Conservation (phyloP, 495 filamentous ascomycete genomes). For the Lasiosphaeria hispida region DNA sequence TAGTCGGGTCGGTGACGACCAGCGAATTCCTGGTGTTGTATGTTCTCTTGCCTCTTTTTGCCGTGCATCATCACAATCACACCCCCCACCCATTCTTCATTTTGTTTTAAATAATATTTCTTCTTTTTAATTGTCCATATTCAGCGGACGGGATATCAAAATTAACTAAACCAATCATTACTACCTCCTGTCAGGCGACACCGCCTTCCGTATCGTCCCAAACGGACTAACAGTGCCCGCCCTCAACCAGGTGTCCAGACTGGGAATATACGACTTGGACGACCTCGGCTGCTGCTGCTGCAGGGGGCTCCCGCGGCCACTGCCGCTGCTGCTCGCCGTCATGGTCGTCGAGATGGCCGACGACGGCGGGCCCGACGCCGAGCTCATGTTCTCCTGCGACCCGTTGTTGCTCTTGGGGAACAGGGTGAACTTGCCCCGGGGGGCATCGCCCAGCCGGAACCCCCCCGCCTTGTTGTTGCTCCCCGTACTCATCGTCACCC, state of each 20-base stretch:
- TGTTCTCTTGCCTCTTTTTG: no score
- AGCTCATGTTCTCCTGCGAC: neutral
- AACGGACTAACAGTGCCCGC: conserved; percentile 33
- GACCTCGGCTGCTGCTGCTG: neutral
- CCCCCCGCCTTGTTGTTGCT: neutral
- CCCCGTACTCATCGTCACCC: no score
- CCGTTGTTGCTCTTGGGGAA: conserved; percentile 21
- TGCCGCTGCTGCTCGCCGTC: conserved; percentile 1
- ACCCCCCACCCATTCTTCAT: no score
- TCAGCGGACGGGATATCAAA: no score
- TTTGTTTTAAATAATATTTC: no score
- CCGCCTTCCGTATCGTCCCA: conserved; percentile 21
- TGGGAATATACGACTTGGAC: conserved; percentile 16
- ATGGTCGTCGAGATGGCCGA: conserved; percentile 4
- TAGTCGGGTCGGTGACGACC: no score
- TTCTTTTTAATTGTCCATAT: no score
- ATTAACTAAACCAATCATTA: no score
- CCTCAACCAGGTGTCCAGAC: conserved; percentile 30
- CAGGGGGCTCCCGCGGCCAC: neutral
- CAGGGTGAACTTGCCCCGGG: conserved; percentile 25
- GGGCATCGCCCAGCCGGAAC: conserved; percentile 26
- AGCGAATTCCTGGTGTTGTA: no score
- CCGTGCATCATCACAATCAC: no score
- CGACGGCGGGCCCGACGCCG: conserved; percentile 32
- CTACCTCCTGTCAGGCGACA: neutral